These are phyloP conservation scores for Tremella fuciformis DNA, from an alignment of 768 basidiomycete genomes.

Conservation along the genomic window DNA sequence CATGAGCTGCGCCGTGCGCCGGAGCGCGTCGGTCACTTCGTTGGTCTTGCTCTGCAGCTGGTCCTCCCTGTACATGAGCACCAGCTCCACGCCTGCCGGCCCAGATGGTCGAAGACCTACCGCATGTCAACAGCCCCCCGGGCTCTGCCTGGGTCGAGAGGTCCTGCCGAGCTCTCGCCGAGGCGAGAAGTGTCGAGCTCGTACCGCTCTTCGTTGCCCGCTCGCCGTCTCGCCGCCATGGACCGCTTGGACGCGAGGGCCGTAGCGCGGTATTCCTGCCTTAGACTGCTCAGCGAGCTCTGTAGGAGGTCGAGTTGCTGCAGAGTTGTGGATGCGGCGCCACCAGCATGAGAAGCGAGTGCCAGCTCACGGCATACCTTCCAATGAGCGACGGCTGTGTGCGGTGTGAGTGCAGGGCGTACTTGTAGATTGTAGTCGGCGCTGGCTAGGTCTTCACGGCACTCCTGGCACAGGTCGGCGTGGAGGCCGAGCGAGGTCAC, in stretches of 20 bases:
- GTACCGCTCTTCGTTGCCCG: too few species aligned
- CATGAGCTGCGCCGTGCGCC: conserved; percentile 80
- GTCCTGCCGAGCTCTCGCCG: too few species aligned
- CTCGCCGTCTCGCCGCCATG: too few species aligned
- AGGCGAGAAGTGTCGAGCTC: too few species aligned
- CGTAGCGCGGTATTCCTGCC: too few species aligned
- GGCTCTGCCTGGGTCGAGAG: neutral
- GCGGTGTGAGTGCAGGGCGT: neutral
- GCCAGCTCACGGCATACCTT: neutral
- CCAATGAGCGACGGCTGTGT: neutral
- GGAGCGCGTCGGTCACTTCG: conserved; percentile 81
- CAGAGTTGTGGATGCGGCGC: too few species aligned
- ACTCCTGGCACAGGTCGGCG: neutral
- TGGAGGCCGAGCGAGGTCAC: too few species aligned
- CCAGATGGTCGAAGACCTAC: neutral
- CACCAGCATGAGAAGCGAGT: neutral
- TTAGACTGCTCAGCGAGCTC: too few species aligned
- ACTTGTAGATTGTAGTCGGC: neutral
- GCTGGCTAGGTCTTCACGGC: neutral
- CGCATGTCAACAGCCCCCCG: neutral
- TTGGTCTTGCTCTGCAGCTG: conserved; percentile 82
- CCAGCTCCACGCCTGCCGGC: neutral
- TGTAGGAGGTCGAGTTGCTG: too few species aligned
- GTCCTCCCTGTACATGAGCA: conserved; percentile 69
- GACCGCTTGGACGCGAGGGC: too few species aligned